phyloP scores from a whole-genome alignment of 371 early-diverging fungal genomes.

The Mucor indicus region DNA sequence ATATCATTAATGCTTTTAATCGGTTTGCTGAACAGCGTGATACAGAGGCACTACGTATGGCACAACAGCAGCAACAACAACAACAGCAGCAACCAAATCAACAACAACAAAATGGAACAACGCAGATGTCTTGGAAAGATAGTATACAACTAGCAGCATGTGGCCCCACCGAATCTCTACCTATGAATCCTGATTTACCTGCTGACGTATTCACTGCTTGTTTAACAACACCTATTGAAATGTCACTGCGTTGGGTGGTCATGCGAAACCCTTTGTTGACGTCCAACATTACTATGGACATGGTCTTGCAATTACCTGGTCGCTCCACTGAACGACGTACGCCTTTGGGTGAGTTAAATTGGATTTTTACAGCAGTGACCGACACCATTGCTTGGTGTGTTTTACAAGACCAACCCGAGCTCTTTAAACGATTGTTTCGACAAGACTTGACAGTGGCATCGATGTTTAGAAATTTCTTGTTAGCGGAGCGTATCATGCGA shows the following conservation, averaged over 20 bases:
- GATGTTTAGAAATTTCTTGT: constrained; percentile 91
- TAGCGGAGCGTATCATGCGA: constrained; percentile 94
- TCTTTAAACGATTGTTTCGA: constrained; percentile 90
- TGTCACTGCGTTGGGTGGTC: constrained; percentile 91
- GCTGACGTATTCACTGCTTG: constrained; percentile 96
- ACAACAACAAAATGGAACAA: constrained; percentile 24
- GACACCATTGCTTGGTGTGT: constrained; percentile 99
- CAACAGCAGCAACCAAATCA: constrained; percentile 22
- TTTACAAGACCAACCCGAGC: constrained; percentile 72
- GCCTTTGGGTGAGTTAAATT: constrained; percentile 94
- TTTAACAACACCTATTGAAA: constrained; percentile 94
- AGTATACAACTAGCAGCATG: constrained; percentile 96
- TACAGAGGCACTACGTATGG: constrained; percentile 50
- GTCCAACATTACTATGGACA: constrained; percentile 75
- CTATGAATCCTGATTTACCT: constrained; percentile 92
- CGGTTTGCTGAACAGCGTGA: constrained; percentile 86
- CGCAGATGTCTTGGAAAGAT: constrained; percentile 69
- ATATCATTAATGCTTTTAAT: constrained; percentile 86
- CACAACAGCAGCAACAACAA: constrained; percentile 31
- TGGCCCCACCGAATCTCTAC: constrained; percentile 79
- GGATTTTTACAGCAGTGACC: constrained; percentile 98
- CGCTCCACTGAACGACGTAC: constrained; percentile 87
- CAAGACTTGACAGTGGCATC: constrained; percentile 96
- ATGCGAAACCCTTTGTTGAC: constrained; percentile 77
- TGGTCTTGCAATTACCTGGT: constrained; percentile 89